Evolutionary conservation across 129 eudicot genomes (phyloP).

Genomic region (Ambrosia trifida): DNA sequence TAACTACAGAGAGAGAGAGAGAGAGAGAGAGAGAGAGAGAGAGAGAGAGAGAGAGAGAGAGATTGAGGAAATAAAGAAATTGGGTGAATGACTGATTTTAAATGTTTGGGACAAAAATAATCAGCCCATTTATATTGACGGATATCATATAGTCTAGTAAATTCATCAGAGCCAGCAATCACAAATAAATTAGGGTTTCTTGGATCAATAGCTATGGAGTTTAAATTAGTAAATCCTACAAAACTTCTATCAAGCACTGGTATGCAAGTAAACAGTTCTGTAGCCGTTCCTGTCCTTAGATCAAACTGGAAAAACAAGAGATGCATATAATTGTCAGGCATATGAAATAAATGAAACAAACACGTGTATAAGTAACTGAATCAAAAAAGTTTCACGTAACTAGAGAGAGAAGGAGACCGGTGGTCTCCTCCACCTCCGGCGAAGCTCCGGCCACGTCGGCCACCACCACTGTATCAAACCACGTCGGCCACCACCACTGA

Average conservation of each 20-base stretch:
- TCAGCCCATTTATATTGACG: conserved; percentile 60
- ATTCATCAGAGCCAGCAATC: conserved; percentile 74
- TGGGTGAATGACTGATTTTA: no score
- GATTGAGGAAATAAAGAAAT: no score
- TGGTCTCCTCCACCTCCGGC: no score
- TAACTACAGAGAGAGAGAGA: no score
- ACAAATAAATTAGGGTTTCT: conserved; percentile 72
- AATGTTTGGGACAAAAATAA: conserved; percentile 63
- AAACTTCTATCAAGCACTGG: conserved; percentile 38
- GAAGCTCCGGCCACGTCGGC: no score
- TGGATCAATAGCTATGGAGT: conserved; percentile 75
- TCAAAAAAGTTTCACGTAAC: no score
- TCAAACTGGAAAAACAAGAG: conserved; percentile 51
- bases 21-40: no score
- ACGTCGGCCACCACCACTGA: no score
- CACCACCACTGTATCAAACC: no score
- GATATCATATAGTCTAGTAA: conserved; percentile 68
- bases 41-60: no score
- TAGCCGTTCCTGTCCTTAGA: conserved; percentile 63
- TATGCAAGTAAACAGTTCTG: conserved; percentile 59
- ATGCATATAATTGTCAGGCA: background rate
- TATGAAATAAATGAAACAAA: background rate
- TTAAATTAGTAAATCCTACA: conserved; percentile 42
- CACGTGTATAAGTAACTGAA: background rate
- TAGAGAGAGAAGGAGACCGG: no score